Conservation (phyloP, 441 rosid genomes). For the Melastoma candidum region DNA sequence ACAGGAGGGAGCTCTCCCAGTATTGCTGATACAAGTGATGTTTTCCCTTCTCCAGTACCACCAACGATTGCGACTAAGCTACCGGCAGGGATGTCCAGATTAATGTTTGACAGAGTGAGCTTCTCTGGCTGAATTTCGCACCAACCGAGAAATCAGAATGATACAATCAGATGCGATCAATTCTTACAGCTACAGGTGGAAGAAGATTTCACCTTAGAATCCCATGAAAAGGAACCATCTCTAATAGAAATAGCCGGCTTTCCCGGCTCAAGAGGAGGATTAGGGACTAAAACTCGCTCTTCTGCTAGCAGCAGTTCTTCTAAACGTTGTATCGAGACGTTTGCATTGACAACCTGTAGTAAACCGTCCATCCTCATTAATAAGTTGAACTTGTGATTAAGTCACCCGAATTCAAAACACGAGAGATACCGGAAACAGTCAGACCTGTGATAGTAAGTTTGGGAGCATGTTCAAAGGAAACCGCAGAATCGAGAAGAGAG, state of each 20-base stretch:
- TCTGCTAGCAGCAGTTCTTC: slow-evolving; percentile 90
- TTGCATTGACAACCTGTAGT: slow-evolving; percentile 76
- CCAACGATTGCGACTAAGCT: slow-evolving; percentile 96
- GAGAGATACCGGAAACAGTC: too few relatives aligned
- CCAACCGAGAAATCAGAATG: neutral
- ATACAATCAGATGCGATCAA: neutral
- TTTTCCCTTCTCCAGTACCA: slow-evolving; percentile 94
- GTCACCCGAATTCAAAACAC: too few relatives aligned
- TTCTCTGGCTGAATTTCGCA: slow-evolving; percentile 48
- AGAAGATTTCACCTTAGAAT: slow-evolving; percentile 54
- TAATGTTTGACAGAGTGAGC: slow-evolving; percentile 72
- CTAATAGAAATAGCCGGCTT: slow-evolving; percentile 75
- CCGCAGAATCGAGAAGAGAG: slow-evolving; percentile 15
- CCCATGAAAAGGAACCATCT: slow-evolving; percentile 95
- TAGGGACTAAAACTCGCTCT: slow-evolving; percentile 86
- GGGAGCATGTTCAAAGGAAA: slow-evolving; percentile 18
- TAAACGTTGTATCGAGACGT: slow-evolving; percentile 85
- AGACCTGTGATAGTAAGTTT: slow-evolving; percentile 13
- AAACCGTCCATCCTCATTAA: too few relatives aligned
- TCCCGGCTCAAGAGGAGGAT: slow-evolving; percentile 76
- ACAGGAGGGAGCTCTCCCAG: slow-evolving; percentile 84
- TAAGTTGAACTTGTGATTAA: too few relatives aligned
- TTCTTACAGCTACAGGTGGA: neutral
- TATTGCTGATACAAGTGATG: slow-evolving; percentile 95
- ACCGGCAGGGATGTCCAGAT: slow-evolving; percentile 74